phyloP scores from a whole-genome alignment of 1,284 basidiomycete species.

The Microbotryum violaceum region DNA sequence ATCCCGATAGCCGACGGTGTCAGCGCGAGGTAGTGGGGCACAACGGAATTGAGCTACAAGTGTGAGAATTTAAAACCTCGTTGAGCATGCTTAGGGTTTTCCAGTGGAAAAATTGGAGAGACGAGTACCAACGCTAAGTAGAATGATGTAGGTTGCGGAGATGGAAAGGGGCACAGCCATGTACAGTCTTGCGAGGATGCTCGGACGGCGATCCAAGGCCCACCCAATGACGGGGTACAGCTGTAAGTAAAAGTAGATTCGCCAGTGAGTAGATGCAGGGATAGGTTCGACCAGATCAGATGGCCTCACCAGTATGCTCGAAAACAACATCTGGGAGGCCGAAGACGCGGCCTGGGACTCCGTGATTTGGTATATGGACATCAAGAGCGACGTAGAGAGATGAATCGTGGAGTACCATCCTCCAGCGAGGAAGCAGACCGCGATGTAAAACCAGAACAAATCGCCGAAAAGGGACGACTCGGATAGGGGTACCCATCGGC shows the following conservation, averaged over 20 bases:
- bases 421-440: constrained; percentile 18
- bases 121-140: constrained; percentile 7
- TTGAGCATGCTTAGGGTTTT: not conserved
- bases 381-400: constrained; percentile 16
- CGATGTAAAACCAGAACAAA: constrained; percentile 12
- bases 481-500: not conserved
- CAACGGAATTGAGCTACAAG: constrained; percentile 4
- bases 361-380: constrained; percentile 10
- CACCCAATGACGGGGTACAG: constrained; percentile 16
- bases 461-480: constrained; percentile 7
- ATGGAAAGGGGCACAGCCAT: constrained; percentile 6
- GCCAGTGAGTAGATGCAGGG: not conserved
- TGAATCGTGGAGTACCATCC: constrained; percentile 23
- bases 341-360: constrained; percentile 2
- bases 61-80: no score
- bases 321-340: constrained; percentile 11
- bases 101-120: not conserved
- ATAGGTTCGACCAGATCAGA: not conserved
- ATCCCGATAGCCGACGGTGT: constrained; percentile 14
- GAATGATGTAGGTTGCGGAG: not conserved
- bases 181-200: constrained; percentile 9
- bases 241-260: not conserved
- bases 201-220: constrained; percentile 8
- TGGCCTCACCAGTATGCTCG: constrained; percentile 9
- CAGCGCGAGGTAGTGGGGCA: constrained; percentile 8